Evolutionary conservation across 805 yeast genomes (phyloP).

Genomic region (Limtongozyma cylindracea): DNA sequence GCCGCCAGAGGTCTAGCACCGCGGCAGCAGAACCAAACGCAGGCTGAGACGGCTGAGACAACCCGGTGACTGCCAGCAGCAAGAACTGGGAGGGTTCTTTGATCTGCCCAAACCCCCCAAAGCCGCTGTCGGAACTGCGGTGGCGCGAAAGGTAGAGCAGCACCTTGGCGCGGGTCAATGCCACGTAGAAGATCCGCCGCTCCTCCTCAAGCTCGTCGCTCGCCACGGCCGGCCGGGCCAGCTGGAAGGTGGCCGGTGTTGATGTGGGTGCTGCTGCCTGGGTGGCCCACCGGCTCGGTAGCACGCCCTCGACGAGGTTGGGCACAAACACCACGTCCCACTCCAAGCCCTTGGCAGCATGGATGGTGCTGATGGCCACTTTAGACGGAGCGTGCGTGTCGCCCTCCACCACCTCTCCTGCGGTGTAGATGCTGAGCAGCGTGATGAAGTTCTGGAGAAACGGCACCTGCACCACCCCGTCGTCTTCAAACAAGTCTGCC

Average conservation of each 20-base stretch:
- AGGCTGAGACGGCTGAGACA: too few species aligned
- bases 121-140: too few species aligned
- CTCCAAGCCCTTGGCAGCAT: slow-evolving; percentile 82
- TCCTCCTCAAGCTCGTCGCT: slow-evolving; percentile 30
- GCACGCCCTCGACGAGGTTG: slow-evolving; percentile 33
- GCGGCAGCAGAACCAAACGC: too few species aligned
- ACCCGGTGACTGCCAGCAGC: too few species aligned
- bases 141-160: slow-evolving; percentile 22
- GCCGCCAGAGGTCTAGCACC: too few species aligned
- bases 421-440: slow-evolving; percentile 3
- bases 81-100: too few species aligned
- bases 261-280: too few species aligned
- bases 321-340: slow-evolving; percentile 87
- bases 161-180: slow-evolving; percentile 58
- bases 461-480: slow-evolving; percentile 1
- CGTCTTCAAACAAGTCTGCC: slow-evolving; percentile 4
- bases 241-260: too few species aligned
- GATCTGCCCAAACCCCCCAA: too few species aligned
- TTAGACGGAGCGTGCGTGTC: slow-evolving; percentile 4
- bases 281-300: slow-evolving; percentile 33
- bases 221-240: too few species aligned
- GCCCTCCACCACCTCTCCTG: slow-evolving; percentile 3
- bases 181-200: slow-evolving; percentile 68
- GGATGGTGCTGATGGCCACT: slow-evolving; percentile 51
- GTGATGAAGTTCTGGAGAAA: slow-evolving; percentile 2